A percentile compares a stretch with the other conserved stretches of the same genome.
phyloP scores from a whole-genome alignment of 2,329 filamentous ascomycete species.

The Cladosporium sp. region DNA sequence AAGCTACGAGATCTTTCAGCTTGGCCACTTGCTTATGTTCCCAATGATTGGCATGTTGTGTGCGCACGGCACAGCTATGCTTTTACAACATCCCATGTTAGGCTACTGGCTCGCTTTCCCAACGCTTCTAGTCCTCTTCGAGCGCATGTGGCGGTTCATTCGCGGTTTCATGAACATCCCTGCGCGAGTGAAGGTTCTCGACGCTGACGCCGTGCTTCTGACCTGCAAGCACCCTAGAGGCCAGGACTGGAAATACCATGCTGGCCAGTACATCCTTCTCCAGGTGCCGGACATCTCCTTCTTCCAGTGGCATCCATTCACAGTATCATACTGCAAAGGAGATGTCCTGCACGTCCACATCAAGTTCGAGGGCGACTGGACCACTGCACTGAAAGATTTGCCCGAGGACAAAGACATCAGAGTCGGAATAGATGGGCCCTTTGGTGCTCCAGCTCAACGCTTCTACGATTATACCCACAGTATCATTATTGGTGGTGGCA shows the following conservation, averaged over 20 bases:
- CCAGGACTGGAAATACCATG: conserved; percentile 50
- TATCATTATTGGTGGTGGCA: conserved; percentile 54
- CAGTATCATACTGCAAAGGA: conserved; percentile 52
- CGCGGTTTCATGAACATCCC: conserved; percentile 48
- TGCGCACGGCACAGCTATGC: conserved; percentile 49
- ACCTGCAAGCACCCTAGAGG: conserved; percentile 46
- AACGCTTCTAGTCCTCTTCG: conserved; percentile 47
- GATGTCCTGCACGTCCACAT: conserved; percentile 54
- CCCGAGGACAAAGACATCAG: conserved; percentile 38
- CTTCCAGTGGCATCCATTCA: conserved; percentile 60
- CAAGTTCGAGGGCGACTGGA: conserved; percentile 58
- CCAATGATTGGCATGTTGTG: conserved; percentile 54
- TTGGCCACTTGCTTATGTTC: conserved; percentile 56
- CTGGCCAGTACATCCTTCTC: conserved; percentile 56
- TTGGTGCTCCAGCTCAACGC: conserved; percentile 55
- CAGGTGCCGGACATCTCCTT: conserved; percentile 51
- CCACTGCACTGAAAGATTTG: conserved; percentile 41
- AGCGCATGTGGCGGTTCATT: conserved; percentile 44
- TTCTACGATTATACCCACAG: conserved; percentile 57
- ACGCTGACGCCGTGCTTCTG: conserved; percentile 51
- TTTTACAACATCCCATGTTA: conserved; percentile 55
- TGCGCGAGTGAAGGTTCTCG: conserved; percentile 47
- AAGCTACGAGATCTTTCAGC: conserved; percentile 56
- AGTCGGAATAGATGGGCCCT: conserved; percentile 55
- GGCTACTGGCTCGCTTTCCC: conserved; percentile 55